Evolutionary conservation across 345 rosid genomes (phyloP), one percentile per base, ranked within the genome.

Genomic region (Gossypium anomalum): DNA sequence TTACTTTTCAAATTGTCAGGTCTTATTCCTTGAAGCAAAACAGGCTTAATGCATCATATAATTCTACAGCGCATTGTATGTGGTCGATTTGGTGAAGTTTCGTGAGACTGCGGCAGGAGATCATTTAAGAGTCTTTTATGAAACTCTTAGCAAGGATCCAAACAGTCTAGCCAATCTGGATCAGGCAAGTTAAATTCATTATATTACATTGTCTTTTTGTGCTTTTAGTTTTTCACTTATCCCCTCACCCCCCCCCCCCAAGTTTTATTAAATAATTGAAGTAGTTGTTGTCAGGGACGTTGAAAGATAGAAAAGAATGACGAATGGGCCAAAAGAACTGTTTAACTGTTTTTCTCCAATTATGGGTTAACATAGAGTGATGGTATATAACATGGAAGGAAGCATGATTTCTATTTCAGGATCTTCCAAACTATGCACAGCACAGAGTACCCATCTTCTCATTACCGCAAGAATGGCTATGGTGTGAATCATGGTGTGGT

Each of bases 401-500:
- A 25, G 16, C 10, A 27, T 69, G 62, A 16, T 76, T 52, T 78
- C 58, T 77, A 62, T 85, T 78, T 75, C 91, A 95, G 99, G 99
- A 95, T 86, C 99, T 93, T 78, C 99, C 99, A 3, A 95, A 95
- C 78, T 95, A 95, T 85, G 99, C 99, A 78, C 99, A 93, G 79
- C 97, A 95, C 78, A 88, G 83, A 1, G 99, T 95, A 59, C 98
- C 98, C 19, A 93, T 95, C 57, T 91, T 91, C 74, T 95, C 98
- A 67, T 87, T 95, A 48, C 97, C 99, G 59, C 97, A 85, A 86
- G 99, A 95, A 80, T 95, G 99, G 99, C 75, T 95, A 45, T 17
- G 99, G 99, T 95, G 99, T 67, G 99, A 95, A 77, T 95, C 99
- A 45, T 95, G 99, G 99, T 95, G 99, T 67, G 99, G 99, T 73